Conservation (phyloP, 768 basidiomycete genomes). For the Amylocystis lapponica region DNA sequence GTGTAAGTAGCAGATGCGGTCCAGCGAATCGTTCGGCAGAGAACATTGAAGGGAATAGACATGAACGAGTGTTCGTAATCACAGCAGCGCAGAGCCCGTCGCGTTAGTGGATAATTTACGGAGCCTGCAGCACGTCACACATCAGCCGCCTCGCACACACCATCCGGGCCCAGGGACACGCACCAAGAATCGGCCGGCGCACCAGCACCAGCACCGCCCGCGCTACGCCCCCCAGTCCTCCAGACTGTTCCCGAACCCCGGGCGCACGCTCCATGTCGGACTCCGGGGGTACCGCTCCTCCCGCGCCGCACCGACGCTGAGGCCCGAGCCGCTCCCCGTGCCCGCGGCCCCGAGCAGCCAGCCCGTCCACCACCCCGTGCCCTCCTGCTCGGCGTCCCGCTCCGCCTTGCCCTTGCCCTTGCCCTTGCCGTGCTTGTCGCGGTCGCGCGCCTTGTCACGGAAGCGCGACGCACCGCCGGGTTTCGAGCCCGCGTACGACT, state of each 20-base stretch:
- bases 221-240: slow-evolving; percentile 23
- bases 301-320: slow-evolving; percentile 4
- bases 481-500: slow-evolving; percentile 46
- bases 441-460: slow-evolving; percentile 8
- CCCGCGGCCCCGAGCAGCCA: slow-evolving; percentile 24
- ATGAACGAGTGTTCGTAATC: no score
- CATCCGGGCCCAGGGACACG: no score
- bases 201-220: neutral
- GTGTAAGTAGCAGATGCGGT: no score
- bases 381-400: slow-evolving; percentile 17
- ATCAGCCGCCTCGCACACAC: no score
- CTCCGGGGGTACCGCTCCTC: slow-evolving; percentile 1
- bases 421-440: slow-evolving; percentile 21
- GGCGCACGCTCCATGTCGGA: slow-evolving; percentile 14
- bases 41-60: no score
- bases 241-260: slow-evolving; percentile 13
- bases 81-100: no score
- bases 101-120: no score
- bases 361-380: slow-evolving; percentile 24
- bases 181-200: no score
- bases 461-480: slow-evolving; percentile 22
- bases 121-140: no score
- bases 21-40: no score
- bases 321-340: slow-evolving; percentile 5
- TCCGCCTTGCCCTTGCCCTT: slow-evolving; percentile 32